These are phyloP conservation scores for Magnaporthiopsis rhizophila DNA, from an alignment of 2,329 filamentous ascomycete genomes.

Conservation along the genomic window DNA sequence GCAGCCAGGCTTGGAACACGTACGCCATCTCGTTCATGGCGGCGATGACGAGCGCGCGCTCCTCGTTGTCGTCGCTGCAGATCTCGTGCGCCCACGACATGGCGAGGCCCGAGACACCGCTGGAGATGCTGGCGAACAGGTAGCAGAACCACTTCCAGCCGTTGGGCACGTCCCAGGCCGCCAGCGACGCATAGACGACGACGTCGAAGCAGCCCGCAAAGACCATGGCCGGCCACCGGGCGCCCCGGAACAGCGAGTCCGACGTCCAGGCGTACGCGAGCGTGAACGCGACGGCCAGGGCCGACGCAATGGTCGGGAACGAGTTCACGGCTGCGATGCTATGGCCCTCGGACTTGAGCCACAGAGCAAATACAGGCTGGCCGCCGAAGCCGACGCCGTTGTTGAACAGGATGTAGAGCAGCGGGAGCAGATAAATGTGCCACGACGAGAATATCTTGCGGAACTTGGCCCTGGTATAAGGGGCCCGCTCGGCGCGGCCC, in stretches of 20 bases:
- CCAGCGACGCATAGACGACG: constrained; percentile 29
- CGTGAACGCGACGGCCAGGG: constrained; percentile 47
- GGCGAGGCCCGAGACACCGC: constrained; percentile 36
- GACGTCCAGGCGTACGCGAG: constrained; percentile 59
- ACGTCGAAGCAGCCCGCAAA: constrained; percentile 40
- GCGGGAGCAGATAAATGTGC: constrained; percentile 53
- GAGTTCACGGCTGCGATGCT: constrained; percentile 35
- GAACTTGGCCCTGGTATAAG: constrained; percentile 39
- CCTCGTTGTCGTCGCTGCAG: constrained; percentile 48
- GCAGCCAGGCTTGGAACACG: constrained; percentile 62
- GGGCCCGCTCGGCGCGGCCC: constrained; percentile 32
- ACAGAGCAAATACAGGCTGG: constrained; percentile 48
- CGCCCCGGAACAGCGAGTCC: constrained; percentile 50
- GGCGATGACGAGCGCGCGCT: constrained; percentile 56
- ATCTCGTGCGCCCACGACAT: constrained; percentile 44
- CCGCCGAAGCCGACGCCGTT: constrained; percentile 39
- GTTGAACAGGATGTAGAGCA: constrained; percentile 57
- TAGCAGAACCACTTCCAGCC: constrained; percentile 59
- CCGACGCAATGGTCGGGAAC: constrained; percentile 51
- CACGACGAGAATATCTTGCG: constrained; percentile 54
- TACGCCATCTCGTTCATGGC: constrained; percentile 64
- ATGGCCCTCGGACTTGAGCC: constrained; percentile 37
- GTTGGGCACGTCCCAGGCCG: constrained; percentile 35
- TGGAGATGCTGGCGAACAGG: constrained; percentile 43
- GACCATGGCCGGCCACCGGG: constrained; percentile 56